Evolutionary conservation across 331 rosid species (phyloP).

Genomic region (Phaseolus coccineus): DNA sequence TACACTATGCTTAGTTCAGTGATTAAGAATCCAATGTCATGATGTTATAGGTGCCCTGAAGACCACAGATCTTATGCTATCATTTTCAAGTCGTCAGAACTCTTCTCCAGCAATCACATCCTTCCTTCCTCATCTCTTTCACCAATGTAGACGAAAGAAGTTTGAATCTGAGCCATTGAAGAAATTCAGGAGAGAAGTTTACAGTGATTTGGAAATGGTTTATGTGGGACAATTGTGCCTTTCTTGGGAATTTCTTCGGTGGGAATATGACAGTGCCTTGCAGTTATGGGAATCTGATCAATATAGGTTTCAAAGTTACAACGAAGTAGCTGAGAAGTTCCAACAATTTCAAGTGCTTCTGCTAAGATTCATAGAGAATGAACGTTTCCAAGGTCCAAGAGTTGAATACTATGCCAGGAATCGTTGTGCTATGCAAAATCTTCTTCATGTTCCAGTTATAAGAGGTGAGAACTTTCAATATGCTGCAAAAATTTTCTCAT

Average conservation of each 20-base stretch:
- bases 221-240: conserved; percentile 95
- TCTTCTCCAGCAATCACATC: conserved; percentile 52
- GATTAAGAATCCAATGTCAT: conserved; percentile 12
- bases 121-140: conserved; percentile 54
- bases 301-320: conserved; percentile 57
- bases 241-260: conserved; percentile 96
- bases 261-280: conserved; percentile 87
- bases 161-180: conserved; percentile 63
- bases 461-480: conserved; percentile 58
- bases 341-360: conserved; percentile 90
- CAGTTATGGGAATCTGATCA: conserved; percentile 79
- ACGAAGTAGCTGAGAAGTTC: conserved; percentile 87
- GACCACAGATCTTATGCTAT: conserved; percentile 71
- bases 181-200: conserved; percentile 68
- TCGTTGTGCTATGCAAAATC: conserved; percentile 69
- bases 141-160: conserved; percentile 55
- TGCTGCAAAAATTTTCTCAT: background rate
- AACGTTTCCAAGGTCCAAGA: conserved; percentile 82
- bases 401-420: conserved; percentile 77
- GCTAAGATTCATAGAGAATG: conserved; percentile 83
- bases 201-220: conserved; percentile 78
- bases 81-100: conserved; percentile 57
- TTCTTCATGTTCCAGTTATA: conserved; percentile 89
- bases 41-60: conserved; percentile 61
- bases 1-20: conserved; percentile 27